Conservation (phyloP, 2,329 filamentous ascomycete species). For the Rhytidhysteron rufulum region DNA sequence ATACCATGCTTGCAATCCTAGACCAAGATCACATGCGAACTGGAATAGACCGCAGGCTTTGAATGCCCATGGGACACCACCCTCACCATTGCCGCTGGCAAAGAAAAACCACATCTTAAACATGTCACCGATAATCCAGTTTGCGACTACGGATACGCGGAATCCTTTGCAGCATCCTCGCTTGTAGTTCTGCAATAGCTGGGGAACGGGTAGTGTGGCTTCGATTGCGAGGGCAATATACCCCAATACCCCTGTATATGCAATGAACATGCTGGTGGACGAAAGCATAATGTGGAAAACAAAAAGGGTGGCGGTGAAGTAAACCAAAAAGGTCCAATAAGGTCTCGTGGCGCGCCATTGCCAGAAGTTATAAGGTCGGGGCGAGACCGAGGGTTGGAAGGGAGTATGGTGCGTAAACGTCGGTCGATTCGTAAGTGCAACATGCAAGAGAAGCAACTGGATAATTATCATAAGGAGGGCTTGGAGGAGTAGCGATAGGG, state of each 20-base stretch:
- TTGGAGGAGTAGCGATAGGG: conserved; percentile 56
- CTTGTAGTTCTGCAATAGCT: conserved; percentile 68
- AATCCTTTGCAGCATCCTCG: conserved; percentile 73
- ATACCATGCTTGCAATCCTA: conserved; percentile 66
- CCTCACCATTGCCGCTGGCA: conserved; percentile 62
- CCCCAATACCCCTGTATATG: conserved; percentile 67
- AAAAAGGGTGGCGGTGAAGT: conserved; percentile 60
- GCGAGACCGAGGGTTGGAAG: conserved; percentile 52
- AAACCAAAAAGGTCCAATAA: conserved; percentile 76
- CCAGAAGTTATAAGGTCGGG: conserved; percentile 75
- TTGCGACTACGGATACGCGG: conserved; percentile 68
- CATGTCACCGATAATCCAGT: conserved; percentile 74
- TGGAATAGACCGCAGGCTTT: conserved; percentile 82
- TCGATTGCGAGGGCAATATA: conserved; percentile 75
- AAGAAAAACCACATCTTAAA: conserved; percentile 81
- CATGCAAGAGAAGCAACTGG: conserved; percentile 57
- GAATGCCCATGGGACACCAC: conserved; percentile 67
- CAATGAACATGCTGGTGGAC: conserved; percentile 54
- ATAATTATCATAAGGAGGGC: conserved; percentile 58
- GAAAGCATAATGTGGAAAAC: conserved; percentile 65
- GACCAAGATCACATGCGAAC: conserved; percentile 68
- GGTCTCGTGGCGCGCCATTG: conserved; percentile 72
- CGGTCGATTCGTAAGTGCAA: conserved; percentile 56
- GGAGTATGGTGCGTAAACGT: conserved; percentile 46
- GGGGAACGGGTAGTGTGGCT: conserved; percentile 75